Conservation (phyloP, 441 rosid species). For the Pelargonium myrrhifolium region DNA sequence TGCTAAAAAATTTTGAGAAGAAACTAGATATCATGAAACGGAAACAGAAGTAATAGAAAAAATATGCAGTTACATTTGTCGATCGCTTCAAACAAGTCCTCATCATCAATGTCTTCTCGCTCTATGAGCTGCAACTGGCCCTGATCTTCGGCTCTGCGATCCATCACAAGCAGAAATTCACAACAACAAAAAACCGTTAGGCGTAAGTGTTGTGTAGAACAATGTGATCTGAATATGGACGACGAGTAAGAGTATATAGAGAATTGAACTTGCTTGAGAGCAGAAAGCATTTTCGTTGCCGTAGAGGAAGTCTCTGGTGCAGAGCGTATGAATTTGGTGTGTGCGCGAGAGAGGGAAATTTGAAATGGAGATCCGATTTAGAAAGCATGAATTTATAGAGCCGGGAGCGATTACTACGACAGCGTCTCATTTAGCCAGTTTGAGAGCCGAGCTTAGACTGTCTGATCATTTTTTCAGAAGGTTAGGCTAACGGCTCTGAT, state of each 20-base stretch:
- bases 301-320: conserved; percentile 12
- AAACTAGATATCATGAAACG: not conserved
- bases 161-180: conserved; percentile 15
- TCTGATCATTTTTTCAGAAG: not conserved
- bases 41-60: not conserved
- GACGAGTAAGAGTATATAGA: conserved; percentile 6
- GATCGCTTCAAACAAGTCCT: conserved; percentile 72
- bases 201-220: not conserved
- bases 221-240: not conserved
- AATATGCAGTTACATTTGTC: conserved; percentile 45
- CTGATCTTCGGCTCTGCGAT: conserved; percentile 62
- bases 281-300: conserved; percentile 47
- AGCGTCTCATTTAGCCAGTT: not conserved
- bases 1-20: not conserved
- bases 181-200: not conserved
- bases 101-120: conserved; percentile 69
- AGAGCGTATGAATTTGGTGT: conserved; percentile 7
- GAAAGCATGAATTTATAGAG: not conserved
- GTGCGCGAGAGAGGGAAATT: conserved; percentile 14
- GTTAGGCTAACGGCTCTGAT: not conserved
- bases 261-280: conserved; percentile 51
- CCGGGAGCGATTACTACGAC: not conserved
- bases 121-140: conserved; percentile 81
- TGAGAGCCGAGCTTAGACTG: not conserved
- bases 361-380: not conserved